Evolutionary conservation across 345 rosid genomes (phyloP), one percentile per base, ranked within the genome.

Genomic region (Pistacia integerrima): DNA sequence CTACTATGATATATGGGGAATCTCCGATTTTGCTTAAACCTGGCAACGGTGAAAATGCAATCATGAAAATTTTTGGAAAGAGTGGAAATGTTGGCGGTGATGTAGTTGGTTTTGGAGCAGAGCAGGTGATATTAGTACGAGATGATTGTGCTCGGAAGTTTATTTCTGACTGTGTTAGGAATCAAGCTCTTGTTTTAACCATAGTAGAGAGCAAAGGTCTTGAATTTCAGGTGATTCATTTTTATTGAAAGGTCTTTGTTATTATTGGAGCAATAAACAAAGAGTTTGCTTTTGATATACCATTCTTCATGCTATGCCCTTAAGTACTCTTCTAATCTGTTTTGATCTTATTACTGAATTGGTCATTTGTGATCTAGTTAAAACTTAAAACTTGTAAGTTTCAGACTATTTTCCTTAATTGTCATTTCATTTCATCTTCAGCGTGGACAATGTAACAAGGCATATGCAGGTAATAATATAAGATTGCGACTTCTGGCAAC

Each of bases 141-240:
- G 85, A 88, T 75, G 85, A 85, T 48, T 3, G 36, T 73, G 84
- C 76, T 3, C 81, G 77, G 41, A 75, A 77, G 52, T 82, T 82
- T 67, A 77, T 84, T 20, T 64, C 66, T 11, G 63, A 69, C 28
- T 61, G 63, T 64, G 81, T 85, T 13, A 84, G 87, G 57, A 85
- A 82, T 68, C 86, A 88, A 64, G 91, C 91, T 48, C 91, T 88
- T 70, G 84, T 85, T 20, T 67, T 85, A 71, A 88, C 85, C 11
- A 64, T 82, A 22, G 51, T 86, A 5, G 89, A 88, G 59, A 78
- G 91, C 84, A 88, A 84, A 79, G 91, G 91, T 58, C 71, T 88
- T 36, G 87, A 88, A 77, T 88, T 88, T 80, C 86, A 84, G 91
- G 89, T 86, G 6, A 64, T 63, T 33, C 58, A 28, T 22, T 18